Evolutionary conservation across 2,329 filamentous ascomycete species (phyloP).

Genomic region (Diaporthe australafricana): DNA sequence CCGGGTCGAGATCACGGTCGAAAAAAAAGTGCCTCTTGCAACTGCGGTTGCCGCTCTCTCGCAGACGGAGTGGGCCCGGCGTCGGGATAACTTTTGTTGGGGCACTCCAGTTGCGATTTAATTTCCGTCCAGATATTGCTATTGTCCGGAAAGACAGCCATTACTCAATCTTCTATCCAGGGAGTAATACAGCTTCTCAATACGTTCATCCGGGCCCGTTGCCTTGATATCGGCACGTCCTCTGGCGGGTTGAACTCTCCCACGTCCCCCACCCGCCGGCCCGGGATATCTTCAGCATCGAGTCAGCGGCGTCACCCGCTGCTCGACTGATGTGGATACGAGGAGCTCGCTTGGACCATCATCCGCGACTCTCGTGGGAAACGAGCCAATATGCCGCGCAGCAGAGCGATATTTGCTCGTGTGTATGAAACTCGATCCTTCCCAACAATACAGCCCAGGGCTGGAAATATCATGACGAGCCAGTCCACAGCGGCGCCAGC

Average conservation of each 20-base stretch:
- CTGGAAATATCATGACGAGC: conserved; percentile 4
- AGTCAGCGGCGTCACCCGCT: conserved; percentile 24
- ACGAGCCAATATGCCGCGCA: not conserved
- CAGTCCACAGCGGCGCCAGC: conserved; percentile 22
- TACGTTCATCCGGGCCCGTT: conserved; percentile 23
- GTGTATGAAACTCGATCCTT: not conserved
- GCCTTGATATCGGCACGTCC: conserved; percentile 17
- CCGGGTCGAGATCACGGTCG: not conserved
- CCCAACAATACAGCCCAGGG: not conserved
- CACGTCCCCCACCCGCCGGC: conserved; percentile 15
- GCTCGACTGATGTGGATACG: conserved; percentile 15
- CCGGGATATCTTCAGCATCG: conserved; percentile 9
- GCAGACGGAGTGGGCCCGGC: conserved; percentile 2
- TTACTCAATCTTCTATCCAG: not conserved
- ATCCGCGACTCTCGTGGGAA: not conserved
- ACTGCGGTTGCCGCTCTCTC: not conserved
- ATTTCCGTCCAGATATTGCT: conserved; percentile 10
- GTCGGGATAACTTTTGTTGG: conserved; percentile 8
- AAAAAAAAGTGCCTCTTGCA: conserved; percentile 4
- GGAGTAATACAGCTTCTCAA: not conserved
- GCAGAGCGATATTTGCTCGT: not conserved
- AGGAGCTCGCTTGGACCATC: conserved; percentile 23
- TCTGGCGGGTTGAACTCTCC: conserved; percentile 6
- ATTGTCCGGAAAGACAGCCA: not conserved
- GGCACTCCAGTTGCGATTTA: conserved; percentile 4